Base-by-base conservation (phyloP, 2,329 filamentous ascomycete species). In the Calycina herbarum region DNA sequence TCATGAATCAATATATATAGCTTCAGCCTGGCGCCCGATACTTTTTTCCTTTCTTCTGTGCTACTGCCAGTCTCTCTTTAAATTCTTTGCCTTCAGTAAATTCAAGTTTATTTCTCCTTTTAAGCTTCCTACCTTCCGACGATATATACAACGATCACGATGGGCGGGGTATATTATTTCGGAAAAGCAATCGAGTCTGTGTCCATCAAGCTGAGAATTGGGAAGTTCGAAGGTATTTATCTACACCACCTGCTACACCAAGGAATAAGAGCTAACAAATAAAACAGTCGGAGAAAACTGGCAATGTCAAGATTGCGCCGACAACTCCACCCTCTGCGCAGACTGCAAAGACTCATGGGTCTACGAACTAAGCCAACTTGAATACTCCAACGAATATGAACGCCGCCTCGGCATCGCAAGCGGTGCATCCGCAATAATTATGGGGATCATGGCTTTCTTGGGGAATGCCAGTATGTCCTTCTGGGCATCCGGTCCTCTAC, bases 271-370 rank as follows among this genome's bases (percentile, higher is more conserved):
- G 1, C 57, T 42, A 24, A 42, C 57, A 6, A 27, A 59, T 20
- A 33, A 24, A 42, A 33, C n/a, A 59, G 57, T 59, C 20, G 57
- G 57, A 17, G 57, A 42, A 27, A 35, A 59, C 57, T 59, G 57
- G 57, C 29, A 59, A 42, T 59, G 57, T 40, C 15, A 27, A 40
- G 35, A n/a, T 35, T 59, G 57, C 35, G 15, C 17, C 5, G n/a
- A 11, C n/a, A 40, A 24, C 35, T 10, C 17, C 57, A 8, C 29
- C 10, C 57, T 59, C 57, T 59, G 57, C 57, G 57, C 31, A 31
- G 57, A 59, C 35, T 59, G 57, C 57, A 59, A 35, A 33, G 35
- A 35, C 15, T 59, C 57, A 5, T 59, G 57, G 57, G 3, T 59
- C 17, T 11, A 40, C 31, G 57, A 59, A 40, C 33, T 59, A 2